Percentiles rank a stretch among this genome's conserved stretches.
Conservation (phyloP, 257 asterid genomes). For the Lantana camara region DNA sequence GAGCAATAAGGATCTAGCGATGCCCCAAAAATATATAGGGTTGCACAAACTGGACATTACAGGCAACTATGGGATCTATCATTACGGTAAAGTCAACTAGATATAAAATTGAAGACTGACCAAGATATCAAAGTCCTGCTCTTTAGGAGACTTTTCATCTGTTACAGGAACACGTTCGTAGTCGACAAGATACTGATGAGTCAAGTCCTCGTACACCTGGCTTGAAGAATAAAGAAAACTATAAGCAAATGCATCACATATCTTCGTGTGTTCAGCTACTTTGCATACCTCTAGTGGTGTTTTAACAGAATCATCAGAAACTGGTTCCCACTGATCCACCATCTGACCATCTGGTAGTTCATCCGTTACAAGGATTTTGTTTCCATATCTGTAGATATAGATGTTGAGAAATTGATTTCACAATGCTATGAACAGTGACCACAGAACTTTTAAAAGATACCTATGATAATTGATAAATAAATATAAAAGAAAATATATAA, state of each 20-base stretch:
- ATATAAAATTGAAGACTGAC: conserved; percentile 48
- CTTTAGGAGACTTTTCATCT: conserved; percentile 96
- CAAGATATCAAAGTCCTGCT: conserved; percentile 92
- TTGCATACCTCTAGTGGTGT: conserved; percentile 87
- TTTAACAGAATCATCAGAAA: conserved; percentile 74
- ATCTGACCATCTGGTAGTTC: conserved; percentile 99
- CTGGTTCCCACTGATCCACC: conserved; percentile 99
- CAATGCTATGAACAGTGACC: conserved; percentile 17
- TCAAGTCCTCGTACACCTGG: conserved; percentile 89
- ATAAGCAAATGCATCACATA: conserved; percentile 29
- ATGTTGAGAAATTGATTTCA: conserved; percentile 30
- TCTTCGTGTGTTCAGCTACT: conserved; percentile 15
- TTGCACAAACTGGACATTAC: conserved; percentile 5
- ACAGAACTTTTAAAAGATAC: conserved; percentile 10
- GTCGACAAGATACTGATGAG: conserved; percentile 78
- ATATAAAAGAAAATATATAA: conserved; percentile 13
- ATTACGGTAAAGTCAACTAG: conserved; percentile 22
- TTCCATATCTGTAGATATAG: conserved; percentile 80
- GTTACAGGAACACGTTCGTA: conserved; percentile 96
- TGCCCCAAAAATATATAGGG: not conserved
- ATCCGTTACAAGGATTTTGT: conserved; percentile 96
- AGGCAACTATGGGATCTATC: conserved; percentile 20
- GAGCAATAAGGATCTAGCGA: conserved; percentile 11
- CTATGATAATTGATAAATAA: conserved; percentile 5
- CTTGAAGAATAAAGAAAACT: conserved; percentile 37